Conservation (phyloP, 176 grass and related monocot genomes). For the Eremochloa ophiuroides region DNA sequence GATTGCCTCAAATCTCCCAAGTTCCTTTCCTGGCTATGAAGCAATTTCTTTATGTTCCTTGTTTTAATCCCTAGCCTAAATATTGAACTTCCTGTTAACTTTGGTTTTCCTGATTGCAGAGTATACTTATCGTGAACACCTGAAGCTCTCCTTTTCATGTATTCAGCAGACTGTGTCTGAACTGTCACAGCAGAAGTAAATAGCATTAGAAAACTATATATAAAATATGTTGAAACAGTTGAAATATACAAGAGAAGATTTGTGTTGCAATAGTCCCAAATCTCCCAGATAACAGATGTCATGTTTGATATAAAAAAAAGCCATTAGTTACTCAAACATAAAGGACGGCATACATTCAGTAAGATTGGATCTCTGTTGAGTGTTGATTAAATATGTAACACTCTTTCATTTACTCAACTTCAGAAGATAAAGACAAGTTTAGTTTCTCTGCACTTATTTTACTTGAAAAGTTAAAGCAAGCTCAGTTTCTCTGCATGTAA, state of each 20-base stretch:
- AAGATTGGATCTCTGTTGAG: not conserved
- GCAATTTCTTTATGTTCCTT: conserved; percentile 71
- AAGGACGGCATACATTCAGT: not conserved
- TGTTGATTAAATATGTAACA: not conserved
- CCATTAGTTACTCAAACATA: not conserved
- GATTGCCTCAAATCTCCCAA: conserved; percentile 3
- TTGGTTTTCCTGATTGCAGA: conserved; percentile 35
- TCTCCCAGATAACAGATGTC: not conserved
- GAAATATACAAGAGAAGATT: not conserved
- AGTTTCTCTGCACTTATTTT: not conserved
- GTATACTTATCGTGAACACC: conserved; percentile 11
- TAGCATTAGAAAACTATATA: not conserved
- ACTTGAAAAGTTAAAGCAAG: not conserved
- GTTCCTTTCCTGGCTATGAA: conserved; percentile 36
- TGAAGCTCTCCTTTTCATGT: conserved; percentile 70
- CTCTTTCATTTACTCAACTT: not conserved
- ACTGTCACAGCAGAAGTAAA: conserved; percentile 46
- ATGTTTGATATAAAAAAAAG: not conserved
- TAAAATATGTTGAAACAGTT: not conserved
- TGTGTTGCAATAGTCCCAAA: not conserved
- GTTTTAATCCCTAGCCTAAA: conserved; percentile 74
- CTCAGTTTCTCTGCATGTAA: not conserved
- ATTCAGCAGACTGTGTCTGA: conserved; percentile 58
- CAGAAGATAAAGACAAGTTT: not conserved
- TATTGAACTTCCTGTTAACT: conserved; percentile 48